Evolutionary conservation across 805 yeast species (phyloP), one percentile per base, ranked within the genome.

Genomic region (Myxozyma geophila): DNA sequence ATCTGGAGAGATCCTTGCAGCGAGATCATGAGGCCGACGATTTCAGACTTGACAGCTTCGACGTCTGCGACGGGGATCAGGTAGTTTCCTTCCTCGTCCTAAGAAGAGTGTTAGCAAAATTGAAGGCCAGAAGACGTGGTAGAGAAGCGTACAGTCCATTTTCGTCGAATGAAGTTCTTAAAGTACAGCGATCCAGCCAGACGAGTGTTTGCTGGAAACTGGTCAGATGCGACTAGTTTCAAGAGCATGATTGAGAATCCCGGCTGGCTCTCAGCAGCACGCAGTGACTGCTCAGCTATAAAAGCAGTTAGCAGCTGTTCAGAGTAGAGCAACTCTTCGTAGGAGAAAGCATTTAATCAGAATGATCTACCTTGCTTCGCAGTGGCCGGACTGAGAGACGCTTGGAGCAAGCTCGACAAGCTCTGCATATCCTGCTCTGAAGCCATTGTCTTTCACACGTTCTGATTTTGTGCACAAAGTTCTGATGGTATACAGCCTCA

Each of bases 171-270:
- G 66, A 91, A 82, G 74, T 95, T 95, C 75, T 95, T 95, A 78
- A 95, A 91, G 76, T 88, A 92, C 58, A 96, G 78, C 0, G 97
- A 91, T 19, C 90, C 96, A 0, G 99, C 97, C 54, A 92, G 79
- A 66, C 98, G 81, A 0, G 88, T 83, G 1, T 89, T 79, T 6
- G 56, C 63, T 5, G 75, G 73, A 2, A 83, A 81, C 48, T 86
- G 72, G 48, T 81, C 80, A 15, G 88, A 81, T 4, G 96, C 91
- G 40, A 92, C 89, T 17, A 92, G 84, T 72, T 89, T 92, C 60
- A 95, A 77, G 44, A 95, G 77, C 37, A 86, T 83, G 53, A 90
- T 78, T 8, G 96, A 82, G 75, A 95, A 95, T 3, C 96, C 96
- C 41, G 85, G 85, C 57, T 81, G 81, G 1, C 75, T 64, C 73